phyloP scores from a whole-genome alignment of 495 filamentous ascomycete species.

The Penicillium manginii region DNA sequence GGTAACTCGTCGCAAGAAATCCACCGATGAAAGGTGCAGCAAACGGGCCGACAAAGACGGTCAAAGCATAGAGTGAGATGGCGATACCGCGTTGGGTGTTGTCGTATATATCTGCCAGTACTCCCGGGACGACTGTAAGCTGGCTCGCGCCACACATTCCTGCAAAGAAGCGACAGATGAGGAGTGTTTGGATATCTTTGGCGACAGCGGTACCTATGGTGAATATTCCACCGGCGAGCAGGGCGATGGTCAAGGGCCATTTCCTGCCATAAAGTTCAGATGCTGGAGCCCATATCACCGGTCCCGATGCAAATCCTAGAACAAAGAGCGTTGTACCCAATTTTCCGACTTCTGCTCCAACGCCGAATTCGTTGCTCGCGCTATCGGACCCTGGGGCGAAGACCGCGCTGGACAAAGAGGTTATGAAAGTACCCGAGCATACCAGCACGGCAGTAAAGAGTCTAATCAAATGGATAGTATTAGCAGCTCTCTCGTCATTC shows the following conservation, averaged over 20 bases:
- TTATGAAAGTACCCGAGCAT: slow-evolving; percentile 53
- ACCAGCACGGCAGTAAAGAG: slow-evolving; percentile 39
- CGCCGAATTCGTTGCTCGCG: slow-evolving; percentile 48
- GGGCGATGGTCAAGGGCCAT: slow-evolving; percentile 54
- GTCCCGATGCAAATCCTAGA: slow-evolving; percentile 56
- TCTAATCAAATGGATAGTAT: slow-evolving; percentile 12
- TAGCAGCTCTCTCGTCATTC: background rate
- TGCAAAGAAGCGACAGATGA: slow-evolving; percentile 55
- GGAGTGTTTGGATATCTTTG: slow-evolving; percentile 59
- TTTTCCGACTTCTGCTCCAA: slow-evolving; percentile 51
- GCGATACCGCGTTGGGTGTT: slow-evolving; percentile 52
- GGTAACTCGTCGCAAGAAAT: slow-evolving; percentile 38
- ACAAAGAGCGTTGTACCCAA: slow-evolving; percentile 60
- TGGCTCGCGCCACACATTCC: slow-evolving; percentile 56
- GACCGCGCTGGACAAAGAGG: slow-evolving; percentile 55
- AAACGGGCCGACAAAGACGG: slow-evolving; percentile 54
- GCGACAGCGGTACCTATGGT: slow-evolving; percentile 58
- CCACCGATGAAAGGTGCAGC: slow-evolving; percentile 54
- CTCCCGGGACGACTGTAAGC: slow-evolving; percentile 52
- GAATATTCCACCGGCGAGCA: slow-evolving; percentile 58
- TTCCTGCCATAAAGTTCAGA: slow-evolving; percentile 78
- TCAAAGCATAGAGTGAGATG: slow-evolving; percentile 53
- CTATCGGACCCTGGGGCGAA: slow-evolving; percentile 54
- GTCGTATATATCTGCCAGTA: slow-evolving; percentile 56
- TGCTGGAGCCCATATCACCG: slow-evolving; percentile 65